phyloP scores from a whole-genome alignment of 1,139 yeast species.

The Sugiyamaella sp. region DNA sequence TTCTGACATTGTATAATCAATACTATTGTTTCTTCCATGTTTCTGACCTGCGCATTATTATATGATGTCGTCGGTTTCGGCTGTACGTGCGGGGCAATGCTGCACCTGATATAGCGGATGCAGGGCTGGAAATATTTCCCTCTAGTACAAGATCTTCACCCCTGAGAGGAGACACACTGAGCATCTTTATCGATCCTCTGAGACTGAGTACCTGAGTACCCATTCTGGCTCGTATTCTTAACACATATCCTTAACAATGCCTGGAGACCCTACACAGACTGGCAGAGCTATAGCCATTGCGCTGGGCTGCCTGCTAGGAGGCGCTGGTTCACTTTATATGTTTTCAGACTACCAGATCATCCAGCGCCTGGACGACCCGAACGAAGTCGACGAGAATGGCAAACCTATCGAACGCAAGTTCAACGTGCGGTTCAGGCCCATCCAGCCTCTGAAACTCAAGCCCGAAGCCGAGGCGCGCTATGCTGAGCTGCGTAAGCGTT shows the following conservation, averaged over 20 bases:
- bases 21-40: too few species aligned
- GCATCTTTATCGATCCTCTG: too few species aligned
- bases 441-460: slow-evolving; percentile 43
- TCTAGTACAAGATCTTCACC: too few species aligned
- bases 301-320: slow-evolving; percentile 40
- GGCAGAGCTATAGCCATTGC: slow-evolving; percentile 43
- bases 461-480: slow-evolving; percentile 39
- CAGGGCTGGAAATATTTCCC: too few species aligned
- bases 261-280: slow-evolving; percentile 35
- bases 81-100: too few species aligned
- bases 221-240: too few species aligned
- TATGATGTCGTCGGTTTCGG: too few species aligned
- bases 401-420: slow-evolving; percentile 35
- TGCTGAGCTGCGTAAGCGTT: slow-evolving; percentile 15
- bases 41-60: too few species aligned
- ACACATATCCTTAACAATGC: background rate
- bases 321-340: slow-evolving; percentile 37
- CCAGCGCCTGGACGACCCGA: slow-evolving; percentile 40
- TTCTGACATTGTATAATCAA: too few species aligned
- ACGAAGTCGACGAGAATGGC: slow-evolving; percentile 35
- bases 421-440: slow-evolving; percentile 42
- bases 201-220: too few species aligned
- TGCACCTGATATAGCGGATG: too few species aligned
- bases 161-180: too few species aligned
- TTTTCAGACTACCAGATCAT: slow-evolving; percentile 43